Evolutionary conservation across 306 rosid species (phyloP).

Genomic region (Comarum palustre): DNA sequence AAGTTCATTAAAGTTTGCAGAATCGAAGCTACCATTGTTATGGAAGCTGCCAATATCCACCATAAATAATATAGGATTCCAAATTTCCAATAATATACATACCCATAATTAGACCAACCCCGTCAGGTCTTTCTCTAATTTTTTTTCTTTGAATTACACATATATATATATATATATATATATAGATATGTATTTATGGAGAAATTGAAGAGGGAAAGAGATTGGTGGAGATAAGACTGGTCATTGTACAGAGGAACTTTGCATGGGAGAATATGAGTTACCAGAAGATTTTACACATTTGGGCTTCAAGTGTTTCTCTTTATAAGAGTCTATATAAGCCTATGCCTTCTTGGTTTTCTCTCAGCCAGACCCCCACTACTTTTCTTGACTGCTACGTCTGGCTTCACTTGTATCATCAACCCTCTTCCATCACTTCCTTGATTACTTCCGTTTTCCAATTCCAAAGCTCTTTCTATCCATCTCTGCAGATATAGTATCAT

Average conservation of each 20-base stretch:
- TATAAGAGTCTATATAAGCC: constrained; percentile 35
- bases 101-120: not conserved
- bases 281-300: constrained; percentile 13
- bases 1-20: not conserved
- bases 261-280: constrained; percentile 20
- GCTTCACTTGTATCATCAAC: constrained; percentile 15
- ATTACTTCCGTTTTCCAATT: constrained; percentile 18
- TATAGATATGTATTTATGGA: not conserved
- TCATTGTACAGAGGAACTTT: constrained; percentile 28
- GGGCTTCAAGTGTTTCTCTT: constrained; percentile 11
- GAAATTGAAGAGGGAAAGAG: constrained; percentile 10
- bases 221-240: constrained; percentile 25
- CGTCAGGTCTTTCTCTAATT: not conserved
- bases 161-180: too few relatives aligned
- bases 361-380: constrained; percentile 22
- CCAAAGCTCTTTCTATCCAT: constrained; percentile 14
- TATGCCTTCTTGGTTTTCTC: constrained; percentile 33
- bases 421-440: constrained; percentile 42
- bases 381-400: constrained; percentile 36
- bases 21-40: not conserved
- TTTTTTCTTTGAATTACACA: not conserved
- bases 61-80: not conserved
- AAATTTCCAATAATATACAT: not conserved
- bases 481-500: constrained; percentile 25
- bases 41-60: not conserved